phyloP scores from a whole-genome alignment of 2,329 filamentous ascomycete genomes.

The Rosellinia necatrix region DNA sequence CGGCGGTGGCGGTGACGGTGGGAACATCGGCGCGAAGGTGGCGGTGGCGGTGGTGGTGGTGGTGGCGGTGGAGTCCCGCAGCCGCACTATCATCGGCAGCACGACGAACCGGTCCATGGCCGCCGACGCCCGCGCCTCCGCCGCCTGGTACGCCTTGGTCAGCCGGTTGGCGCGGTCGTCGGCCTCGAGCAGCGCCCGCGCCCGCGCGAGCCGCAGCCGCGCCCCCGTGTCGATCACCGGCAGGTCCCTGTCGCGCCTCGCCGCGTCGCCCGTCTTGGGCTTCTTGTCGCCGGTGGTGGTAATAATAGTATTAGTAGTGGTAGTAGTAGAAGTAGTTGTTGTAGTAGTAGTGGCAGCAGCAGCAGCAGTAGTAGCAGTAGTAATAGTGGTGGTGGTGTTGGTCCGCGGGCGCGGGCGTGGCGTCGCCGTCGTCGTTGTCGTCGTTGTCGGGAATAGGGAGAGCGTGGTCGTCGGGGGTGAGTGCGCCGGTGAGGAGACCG shows the following conservation, averaged over 20 bases:
- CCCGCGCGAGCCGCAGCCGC: neutral
- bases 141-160: constrained; percentile 27
- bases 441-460: constrained; percentile 13
- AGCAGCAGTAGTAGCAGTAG: neutral
- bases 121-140: constrained; percentile 23
- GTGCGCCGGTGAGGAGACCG: neutral
- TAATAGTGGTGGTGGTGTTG: neutral
- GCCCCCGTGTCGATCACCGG: neutral
- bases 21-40: no score
- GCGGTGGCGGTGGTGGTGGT: neutral
- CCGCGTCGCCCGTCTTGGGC: no score
- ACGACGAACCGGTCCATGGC: constrained; percentile 32
- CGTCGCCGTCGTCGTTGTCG: neutral
- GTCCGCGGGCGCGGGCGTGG: neutral
- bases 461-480: constrained; percentile 2
- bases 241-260: no score
- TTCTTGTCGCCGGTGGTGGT: neutral
- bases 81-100: constrained; percentile 36
- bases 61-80: constrained; percentile 31
- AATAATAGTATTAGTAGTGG: neutral
- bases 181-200: constrained; percentile 10
- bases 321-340: neutral
- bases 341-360: neutral
- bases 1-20: constrained; percentile 6
- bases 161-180: constrained; percentile 25